Evolutionary conservation across 192 early-diverging fungal species (phyloP).

Genomic region (Gigaspora rosea): DNA sequence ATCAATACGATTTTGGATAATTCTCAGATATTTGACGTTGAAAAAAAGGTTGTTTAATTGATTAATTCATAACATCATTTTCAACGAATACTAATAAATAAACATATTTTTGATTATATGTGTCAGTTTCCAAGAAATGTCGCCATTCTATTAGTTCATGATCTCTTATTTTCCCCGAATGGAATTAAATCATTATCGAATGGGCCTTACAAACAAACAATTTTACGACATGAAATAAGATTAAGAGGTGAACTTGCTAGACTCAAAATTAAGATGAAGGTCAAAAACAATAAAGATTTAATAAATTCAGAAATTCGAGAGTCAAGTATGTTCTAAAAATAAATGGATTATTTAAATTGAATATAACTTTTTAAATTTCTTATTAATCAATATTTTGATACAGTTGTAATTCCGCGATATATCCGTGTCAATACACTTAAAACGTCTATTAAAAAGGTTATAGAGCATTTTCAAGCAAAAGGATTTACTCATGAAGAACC

Average conservation of each 20-base stretch:
- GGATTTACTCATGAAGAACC: slow-evolving; percentile 56
- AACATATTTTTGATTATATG: not conserved
- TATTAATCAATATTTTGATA: not conserved
- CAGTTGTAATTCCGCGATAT: slow-evolving; percentile 76
- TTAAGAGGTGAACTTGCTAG: slow-evolving; percentile 79
- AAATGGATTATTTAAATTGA: not conserved
- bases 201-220: slow-evolving; percentile 61
- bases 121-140: slow-evolving; percentile 33
- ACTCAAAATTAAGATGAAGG: slow-evolving; percentile 70
- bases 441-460: slow-evolving; percentile 67
- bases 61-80: not conserved
- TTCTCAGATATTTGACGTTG: slow-evolving; percentile 47
- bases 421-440: slow-evolving; percentile 86
- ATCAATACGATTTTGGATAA: slow-evolving; percentile 53
- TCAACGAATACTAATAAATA: too few relatives aligned
- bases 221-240: slow-evolving; percentile 66
- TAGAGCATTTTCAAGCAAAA: slow-evolving; percentile 59
- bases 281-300: slow-evolving; percentile 68
- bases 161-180: slow-evolving; percentile 77
- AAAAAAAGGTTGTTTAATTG: slow-evolving; percentile 50
- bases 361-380: not conserved
- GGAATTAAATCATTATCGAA: slow-evolving; percentile 65
- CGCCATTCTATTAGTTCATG: slow-evolving; percentile 78
- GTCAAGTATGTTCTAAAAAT: slow-evolving; percentile 50
- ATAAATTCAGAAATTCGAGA: slow-evolving; percentile 59